phyloP scores from a whole-genome alignment of 2,329 filamentous ascomycete species.

The Xylaria polymorpha region DNA sequence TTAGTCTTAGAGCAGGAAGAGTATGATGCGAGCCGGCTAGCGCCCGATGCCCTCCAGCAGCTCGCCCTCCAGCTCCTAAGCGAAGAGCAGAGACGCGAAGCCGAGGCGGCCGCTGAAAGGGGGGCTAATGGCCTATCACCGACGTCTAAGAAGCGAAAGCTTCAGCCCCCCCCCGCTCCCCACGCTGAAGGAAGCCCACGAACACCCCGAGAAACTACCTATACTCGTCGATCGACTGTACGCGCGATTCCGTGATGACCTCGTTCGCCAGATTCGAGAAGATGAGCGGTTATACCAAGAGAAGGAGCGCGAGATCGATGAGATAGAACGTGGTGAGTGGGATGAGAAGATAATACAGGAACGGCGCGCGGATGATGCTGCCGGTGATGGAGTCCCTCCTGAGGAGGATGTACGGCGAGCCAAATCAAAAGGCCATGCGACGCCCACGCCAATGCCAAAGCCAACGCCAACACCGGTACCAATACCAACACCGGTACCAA shows the following conservation, averaged over 20 bases:
- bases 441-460: constrained; percentile 27
- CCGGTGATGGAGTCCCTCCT: constrained; percentile 36
- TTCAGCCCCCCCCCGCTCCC: constrained; percentile 72
- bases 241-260: constrained; percentile 75
- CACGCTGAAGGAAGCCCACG: constrained; percentile 72
- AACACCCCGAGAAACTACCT: constrained; percentile 76
- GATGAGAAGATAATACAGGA: constrained; percentile 43
- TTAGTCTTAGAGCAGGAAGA: constrained; percentile 75
- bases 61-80: constrained; percentile 81
- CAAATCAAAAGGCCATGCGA: constrained; percentile 42
- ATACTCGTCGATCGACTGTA: constrained; percentile 79
- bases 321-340: constrained; percentile 68
- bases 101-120: constrained; percentile 53
- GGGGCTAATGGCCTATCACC: constrained; percentile 62
- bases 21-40: constrained; percentile 80
- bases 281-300: constrained; percentile 76
- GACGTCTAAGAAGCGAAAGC: constrained; percentile 79
- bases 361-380: constrained; percentile 34
- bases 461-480: constrained; percentile 13
- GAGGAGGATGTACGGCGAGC: constrained; percentile 36
- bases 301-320: constrained; percentile 74
- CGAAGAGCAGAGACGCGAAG: constrained; percentile 73
- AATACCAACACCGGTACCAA: neutral
- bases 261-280: constrained; percentile 76
- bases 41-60: constrained; percentile 80